A percentile compares a stretch with the other conserved stretches of the same genome.
These are phyloP conservation scores for Haplosporangium sp. DNA, from an alignment of 371 early-diverging fungal species.

Conservation along the genomic window DNA sequence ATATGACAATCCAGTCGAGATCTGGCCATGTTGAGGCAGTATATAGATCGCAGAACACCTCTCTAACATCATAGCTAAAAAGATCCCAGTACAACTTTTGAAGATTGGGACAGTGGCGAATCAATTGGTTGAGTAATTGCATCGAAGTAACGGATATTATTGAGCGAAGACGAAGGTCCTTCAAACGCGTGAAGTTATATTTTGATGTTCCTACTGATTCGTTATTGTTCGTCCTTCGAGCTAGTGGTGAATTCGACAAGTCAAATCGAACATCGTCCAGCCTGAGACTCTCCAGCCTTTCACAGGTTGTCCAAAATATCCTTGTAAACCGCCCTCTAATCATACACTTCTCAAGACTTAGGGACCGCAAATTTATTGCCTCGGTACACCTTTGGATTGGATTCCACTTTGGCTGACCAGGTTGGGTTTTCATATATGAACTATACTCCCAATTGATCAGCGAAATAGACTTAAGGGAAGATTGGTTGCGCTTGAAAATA, in stretches of 20 bases:
- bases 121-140: conserved; percentile 12
- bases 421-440: background rate
- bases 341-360: conserved; percentile 5
- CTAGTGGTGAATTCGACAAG: background rate
- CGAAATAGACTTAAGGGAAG: background rate
- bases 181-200: conserved; percentile 10
- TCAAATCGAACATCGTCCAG: conserved; percentile 12
- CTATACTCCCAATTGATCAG: background rate
- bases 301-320: conserved; percentile 24
- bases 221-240: background rate
- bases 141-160: background rate
- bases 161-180: background rate
- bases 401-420: background rate
- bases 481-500: background rate
- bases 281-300: conserved; percentile 13
- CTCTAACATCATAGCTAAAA: background rate
- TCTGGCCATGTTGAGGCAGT: conserved; percentile 19
- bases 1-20: conserved; percentile 11
- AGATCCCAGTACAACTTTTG: conserved; percentile 11
- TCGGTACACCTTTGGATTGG: conserved; percentile 8
- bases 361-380: background rate
- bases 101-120: conserved; percentile 14
- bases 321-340: conserved; percentile 20
- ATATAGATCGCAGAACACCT: conserved; percentile 3
- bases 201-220: background rate